A percentile compares a stretch with the other conserved stretches of the same genome.
Conservation (phyloP, 176 grass and related monocot species). For the Bromus sterilis region DNA sequence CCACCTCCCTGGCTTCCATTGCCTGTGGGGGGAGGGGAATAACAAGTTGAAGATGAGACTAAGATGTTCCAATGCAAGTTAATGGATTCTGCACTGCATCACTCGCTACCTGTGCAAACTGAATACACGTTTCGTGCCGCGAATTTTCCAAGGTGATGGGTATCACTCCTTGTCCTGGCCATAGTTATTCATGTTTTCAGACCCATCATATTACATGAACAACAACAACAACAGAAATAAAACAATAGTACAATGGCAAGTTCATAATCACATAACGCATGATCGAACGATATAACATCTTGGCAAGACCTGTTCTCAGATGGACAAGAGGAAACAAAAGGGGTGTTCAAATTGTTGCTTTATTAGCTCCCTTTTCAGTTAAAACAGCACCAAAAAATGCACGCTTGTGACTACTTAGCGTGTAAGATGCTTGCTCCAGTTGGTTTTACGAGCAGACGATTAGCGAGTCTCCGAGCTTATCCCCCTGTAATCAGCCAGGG, state of each 20-base stretch:
- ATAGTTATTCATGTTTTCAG: neutral
- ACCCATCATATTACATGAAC: neutral
- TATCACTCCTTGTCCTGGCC: neutral
- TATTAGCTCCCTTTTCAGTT: neutral
- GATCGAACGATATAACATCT: neutral
- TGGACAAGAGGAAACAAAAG: neutral
- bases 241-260: neutral
- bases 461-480: slow-evolving; percentile 15
- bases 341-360: neutral
- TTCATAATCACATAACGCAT: neutral
- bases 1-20: neutral
- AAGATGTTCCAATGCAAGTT: neutral
- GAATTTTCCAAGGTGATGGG: neutral
- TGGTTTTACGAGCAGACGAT: neutral
- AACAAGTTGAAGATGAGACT: slow-evolving; percentile 3
- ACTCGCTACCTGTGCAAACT: slow-evolving; percentile 14
- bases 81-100: slow-evolving; percentile 30
- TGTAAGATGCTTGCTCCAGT: slow-evolving; percentile 20
- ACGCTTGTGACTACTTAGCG: neutral
- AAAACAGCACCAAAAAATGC: neutral
- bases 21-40: slow-evolving; percentile 3
- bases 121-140: neutral
- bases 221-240: no score
- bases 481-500: slow-evolving; percentile 1
- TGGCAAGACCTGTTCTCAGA: no score